phyloP scores from a whole-genome alignment of 2,329 filamentous ascomycete species.

The Diaporthe amygdali region DNA sequence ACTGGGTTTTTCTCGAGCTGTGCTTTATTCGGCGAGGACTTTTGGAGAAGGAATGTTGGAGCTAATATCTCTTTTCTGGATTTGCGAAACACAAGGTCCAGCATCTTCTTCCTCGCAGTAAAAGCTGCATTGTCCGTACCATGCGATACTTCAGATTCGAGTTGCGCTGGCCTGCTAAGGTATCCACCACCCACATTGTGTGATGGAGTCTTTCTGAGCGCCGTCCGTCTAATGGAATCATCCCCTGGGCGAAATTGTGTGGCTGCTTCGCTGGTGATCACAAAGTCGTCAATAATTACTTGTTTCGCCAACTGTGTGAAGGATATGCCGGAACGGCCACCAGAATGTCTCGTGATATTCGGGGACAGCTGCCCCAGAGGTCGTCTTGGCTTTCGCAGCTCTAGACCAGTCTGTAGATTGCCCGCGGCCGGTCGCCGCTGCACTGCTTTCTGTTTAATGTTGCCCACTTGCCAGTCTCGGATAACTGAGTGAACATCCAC shows the following conservation, averaged over 20 bases:
- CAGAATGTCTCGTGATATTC: slow-evolving; percentile 24
- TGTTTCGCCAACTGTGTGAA: slow-evolving; percentile 37
- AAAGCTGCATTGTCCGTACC: slow-evolving; percentile 47
- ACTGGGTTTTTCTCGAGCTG: background rate
- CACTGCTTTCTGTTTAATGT: slow-evolving; percentile 46
- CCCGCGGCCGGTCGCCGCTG: slow-evolving; percentile 1
- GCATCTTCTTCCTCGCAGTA: slow-evolving; percentile 53
- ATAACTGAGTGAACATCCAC: slow-evolving; percentile 60
- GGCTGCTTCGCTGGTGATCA: slow-evolving; percentile 28
- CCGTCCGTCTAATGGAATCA: background rate
- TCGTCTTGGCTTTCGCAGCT: slow-evolving; percentile 28
- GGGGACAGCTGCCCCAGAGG: slow-evolving; percentile 30
- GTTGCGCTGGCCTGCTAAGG: slow-evolving; percentile 54
- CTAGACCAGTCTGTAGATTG: background rate
- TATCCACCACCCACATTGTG: background rate
- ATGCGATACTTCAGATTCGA: slow-evolving; percentile 53
- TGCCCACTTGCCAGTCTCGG: slow-evolving; percentile 60
- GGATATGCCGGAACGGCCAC: background rate
- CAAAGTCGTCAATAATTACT: slow-evolving; percentile 36
- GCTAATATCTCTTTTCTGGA: slow-evolving; percentile 35
- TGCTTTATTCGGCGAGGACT: background rate
- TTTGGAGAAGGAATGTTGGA: slow-evolving; percentile 18
- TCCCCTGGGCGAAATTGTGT: background rate
- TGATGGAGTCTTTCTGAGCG: background rate
- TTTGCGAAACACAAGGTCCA: slow-evolving; percentile 60